Conservation (phyloP, 169 alveolate genomes). For the Cryptosporidium sp. region DNA sequence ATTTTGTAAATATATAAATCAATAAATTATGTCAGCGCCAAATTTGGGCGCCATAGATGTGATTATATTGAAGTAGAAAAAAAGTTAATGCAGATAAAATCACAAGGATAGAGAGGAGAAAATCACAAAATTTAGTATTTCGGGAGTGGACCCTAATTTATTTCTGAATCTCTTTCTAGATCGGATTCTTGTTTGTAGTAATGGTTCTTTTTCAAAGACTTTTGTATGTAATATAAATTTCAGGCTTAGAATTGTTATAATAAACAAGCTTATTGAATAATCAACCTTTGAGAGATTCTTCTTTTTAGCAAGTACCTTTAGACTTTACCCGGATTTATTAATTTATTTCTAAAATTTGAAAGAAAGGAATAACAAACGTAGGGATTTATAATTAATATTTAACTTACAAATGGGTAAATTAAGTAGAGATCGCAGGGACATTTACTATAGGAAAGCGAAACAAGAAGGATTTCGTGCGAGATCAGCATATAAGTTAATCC, state of each 20-base stretch:
- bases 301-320: neutral
- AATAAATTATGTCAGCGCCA: too few relatives aligned
- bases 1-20: too few relatives aligned
- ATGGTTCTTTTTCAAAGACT: too few relatives aligned
- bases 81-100: too few relatives aligned
- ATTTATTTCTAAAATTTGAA: constrained; percentile 46
- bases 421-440: constrained; percentile 94
- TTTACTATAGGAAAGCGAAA: constrained; percentile 96
- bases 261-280: neutral
- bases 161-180: neutral
- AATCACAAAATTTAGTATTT: too few relatives aligned
- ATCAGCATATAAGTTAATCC: constrained; percentile 95
- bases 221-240: too few relatives aligned
- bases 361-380: neutral
- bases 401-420: constrained; percentile 88
- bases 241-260: neutral
- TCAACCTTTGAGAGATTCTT: neutral
- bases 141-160: neutral
- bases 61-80: too few relatives aligned
- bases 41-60: too few relatives aligned
- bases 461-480: constrained; percentile 97
- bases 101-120: too few relatives aligned
- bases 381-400: neutral
- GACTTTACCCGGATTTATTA: constrained; percentile 39
- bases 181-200: neutral